Percentiles rank a stretch among this genome's conserved stretches.
phyloP scores from a whole-genome alignment of 2,329 filamentous ascomycete species.

The Exutisphaerella laricina region DNA sequence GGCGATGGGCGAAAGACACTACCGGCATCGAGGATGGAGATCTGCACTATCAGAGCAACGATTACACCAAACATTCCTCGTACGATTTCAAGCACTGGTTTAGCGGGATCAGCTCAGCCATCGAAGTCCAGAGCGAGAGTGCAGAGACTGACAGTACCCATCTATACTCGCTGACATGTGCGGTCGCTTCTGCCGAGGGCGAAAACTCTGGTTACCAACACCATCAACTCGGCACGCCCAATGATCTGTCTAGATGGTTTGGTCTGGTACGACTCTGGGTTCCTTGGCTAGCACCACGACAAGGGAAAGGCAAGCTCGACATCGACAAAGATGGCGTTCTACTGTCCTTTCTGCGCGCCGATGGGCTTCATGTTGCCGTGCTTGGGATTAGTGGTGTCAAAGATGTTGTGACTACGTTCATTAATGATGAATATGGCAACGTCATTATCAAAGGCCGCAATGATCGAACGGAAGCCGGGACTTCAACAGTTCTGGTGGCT shows the following conservation, averaged over 20 bases:
- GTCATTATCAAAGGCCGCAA: conserved; percentile 66
- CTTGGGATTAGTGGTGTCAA: conserved; percentile 71
- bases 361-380: conserved; percentile 70
- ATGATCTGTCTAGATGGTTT: conserved; percentile 67
- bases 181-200: conserved; percentile 51
- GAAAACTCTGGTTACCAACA: conserved; percentile 54
- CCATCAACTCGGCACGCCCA: conserved; percentile 59
- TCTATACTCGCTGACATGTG: conserved; percentile 63
- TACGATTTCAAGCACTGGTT: conserved; percentile 53
- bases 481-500: conserved; percentile 62
- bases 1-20: conserved; percentile 67
- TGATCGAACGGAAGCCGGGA: conserved; percentile 55
- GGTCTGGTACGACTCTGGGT: conserved; percentile 71
- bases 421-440: conserved; percentile 58
- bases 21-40: conserved; percentile 59
- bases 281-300: conserved; percentile 84
- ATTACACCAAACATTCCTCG: conserved; percentile 28
- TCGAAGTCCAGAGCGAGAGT: conserved; percentile 49
- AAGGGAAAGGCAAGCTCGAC: conserved; percentile 62
- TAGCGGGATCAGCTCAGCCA: conserved; percentile 50
- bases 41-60: conserved; percentile 47
- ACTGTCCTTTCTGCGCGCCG: conserved; percentile 66
- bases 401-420: conserved; percentile 64
- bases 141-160: conserved; percentile 64
- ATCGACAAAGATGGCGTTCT: conserved; percentile 74